Conservation (phyloP, 2,329 filamentous ascomycete species). For the Dactylellina leptospora region DNA sequence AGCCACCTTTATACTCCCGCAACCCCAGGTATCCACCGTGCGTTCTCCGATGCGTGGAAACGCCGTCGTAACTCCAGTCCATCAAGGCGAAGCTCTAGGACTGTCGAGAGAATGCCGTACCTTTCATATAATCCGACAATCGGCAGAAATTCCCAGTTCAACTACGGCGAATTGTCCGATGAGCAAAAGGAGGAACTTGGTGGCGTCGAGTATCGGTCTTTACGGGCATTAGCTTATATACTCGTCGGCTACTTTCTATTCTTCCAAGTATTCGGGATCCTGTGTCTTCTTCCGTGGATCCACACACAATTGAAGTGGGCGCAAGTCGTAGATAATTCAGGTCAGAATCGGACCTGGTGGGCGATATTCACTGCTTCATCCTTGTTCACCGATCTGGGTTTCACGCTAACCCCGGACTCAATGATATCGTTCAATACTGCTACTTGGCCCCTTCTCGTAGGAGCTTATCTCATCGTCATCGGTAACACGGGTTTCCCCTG, state of each 20-base stretch:
- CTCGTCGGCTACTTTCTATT: conserved; percentile 81
- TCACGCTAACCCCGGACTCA: conserved; percentile 88
- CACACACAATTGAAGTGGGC: conserved; percentile 71
- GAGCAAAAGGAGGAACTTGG: conserved; percentile 94
- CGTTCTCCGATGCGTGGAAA: conserved; percentile 53
- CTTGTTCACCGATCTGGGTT: conserved; percentile 94
- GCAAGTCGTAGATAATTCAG: conserved; percentile 69
- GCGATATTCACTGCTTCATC: conserved; percentile 87
- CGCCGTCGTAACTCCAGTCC: conserved; percentile 64
- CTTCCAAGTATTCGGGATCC: conserved; percentile 79
- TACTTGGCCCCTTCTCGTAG: conserved; percentile 76
- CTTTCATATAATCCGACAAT: conserved; percentile 93
- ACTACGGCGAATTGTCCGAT: conserved; percentile 75
- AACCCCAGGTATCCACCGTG: conserved; percentile 50
- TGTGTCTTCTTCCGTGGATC: conserved; percentile 84
- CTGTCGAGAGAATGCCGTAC: conserved; percentile 75
- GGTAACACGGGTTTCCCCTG: conserved; percentile 96
- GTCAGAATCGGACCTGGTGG: conserved; percentile 81
- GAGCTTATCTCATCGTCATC: conserved; percentile 88
- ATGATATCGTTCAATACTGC: conserved; percentile 88
- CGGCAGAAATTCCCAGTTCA: conserved; percentile 90
- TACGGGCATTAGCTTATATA: conserved; percentile 84
- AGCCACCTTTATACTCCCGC: conserved; percentile 20
- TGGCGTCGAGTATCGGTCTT: conserved; percentile 91
- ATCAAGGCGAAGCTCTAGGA: conserved; percentile 63